phyloP scores from a whole-genome alignment of 2,329 filamentous ascomycete species.

The Ascochyta pisi region DNA sequence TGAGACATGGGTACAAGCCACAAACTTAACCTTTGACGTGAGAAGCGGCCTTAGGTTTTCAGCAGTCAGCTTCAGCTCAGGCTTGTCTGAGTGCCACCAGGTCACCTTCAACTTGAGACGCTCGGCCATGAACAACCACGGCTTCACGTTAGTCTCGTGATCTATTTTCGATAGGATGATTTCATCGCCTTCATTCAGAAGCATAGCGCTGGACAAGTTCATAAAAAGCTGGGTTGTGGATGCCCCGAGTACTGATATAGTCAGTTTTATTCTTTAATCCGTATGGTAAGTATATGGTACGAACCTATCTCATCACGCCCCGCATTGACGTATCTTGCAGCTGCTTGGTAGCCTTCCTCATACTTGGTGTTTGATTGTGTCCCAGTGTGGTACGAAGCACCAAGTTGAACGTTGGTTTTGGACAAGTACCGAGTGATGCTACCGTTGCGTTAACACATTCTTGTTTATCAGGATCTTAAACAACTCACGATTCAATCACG shows the following conservation, averaged over 20 bases:
- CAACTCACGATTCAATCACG: constrained; percentile 69
- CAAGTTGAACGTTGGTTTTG: constrained; percentile 76
- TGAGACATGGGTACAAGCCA: constrained; percentile 75
- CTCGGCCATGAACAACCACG: constrained; percentile 74
- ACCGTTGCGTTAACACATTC: not conserved
- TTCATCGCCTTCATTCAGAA: constrained; percentile 60
- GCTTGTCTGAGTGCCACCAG: constrained; percentile 67
- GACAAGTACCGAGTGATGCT: constrained; percentile 70
- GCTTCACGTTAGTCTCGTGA: constrained; percentile 78
- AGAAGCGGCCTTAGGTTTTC: constrained; percentile 66
- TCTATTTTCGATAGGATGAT: constrained; percentile 75
- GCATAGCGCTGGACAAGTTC: constrained; percentile 61
- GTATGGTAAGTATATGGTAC: not conserved
- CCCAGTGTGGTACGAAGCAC: constrained; percentile 70
- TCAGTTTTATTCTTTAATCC: not conserved
- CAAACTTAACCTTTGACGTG: constrained; percentile 69
- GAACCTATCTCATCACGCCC: constrained; percentile 69
- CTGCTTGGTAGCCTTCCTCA: constrained; percentile 66
- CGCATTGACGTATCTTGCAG: constrained; percentile 75
- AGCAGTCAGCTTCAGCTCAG: constrained; percentile 65
- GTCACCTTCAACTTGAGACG: constrained; percentile 67
- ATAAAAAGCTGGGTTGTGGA: constrained; percentile 80
- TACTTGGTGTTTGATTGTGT: constrained; percentile 67
- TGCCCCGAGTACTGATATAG: constrained; percentile 66
- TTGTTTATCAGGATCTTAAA: too few species aligned